Base-by-base conservation (phyloP, 2,329 filamentous ascomycete genomes). In the Fusarium tuaranense region DNA sequence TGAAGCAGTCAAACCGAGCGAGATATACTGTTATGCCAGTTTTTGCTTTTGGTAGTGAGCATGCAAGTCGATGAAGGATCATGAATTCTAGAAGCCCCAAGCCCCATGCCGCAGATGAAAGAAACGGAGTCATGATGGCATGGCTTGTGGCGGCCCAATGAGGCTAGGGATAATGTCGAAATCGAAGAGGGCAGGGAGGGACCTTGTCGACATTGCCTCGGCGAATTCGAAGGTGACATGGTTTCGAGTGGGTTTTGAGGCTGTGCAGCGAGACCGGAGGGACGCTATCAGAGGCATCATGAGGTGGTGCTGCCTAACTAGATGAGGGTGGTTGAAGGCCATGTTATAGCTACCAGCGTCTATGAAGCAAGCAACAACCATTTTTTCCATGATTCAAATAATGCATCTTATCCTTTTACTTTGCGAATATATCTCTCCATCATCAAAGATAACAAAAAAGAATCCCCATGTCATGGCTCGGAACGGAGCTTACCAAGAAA, bases 401-500 rank as follows among this genome's bases (percentile, higher is more conserved):
- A 20, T 14, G 8, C 48, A 32, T 53, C 27, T 7, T 18, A 32
- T 32, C 4, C 7, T n/a, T 20, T 20, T 7, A 7, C 16, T 20
- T 53, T 34, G 2, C 13, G 32, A 34, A 34, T 1, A 32, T 32
- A 32, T 32, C 25, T 27, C 46, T 32, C 27, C 27, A 14, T 53
- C 48, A 13, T 51, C 46, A 53, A 53, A 53, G 48, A 53, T 53
- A 53, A 53, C 48, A 53, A 16, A 53, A 27, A 39, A 27, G 25
- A 61, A 16, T 20, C 57, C 38, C 57, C 38, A 39, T 20, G 22
- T 32, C 18, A 48, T 27, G 68, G 32, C 36, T 72, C 30, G 65
- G 64, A 27, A 32, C 38, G 68, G 68, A 57, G 44, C 41, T 68
- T 68, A 67, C 38, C 51, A 48, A 30, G 51, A 57, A 51, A 51